Evolutionary conservation across 2,329 filamentous ascomycete species (phyloP), one percentile per base, ranked within the genome.

Genomic region (Emydomyces testavorans): DNA sequence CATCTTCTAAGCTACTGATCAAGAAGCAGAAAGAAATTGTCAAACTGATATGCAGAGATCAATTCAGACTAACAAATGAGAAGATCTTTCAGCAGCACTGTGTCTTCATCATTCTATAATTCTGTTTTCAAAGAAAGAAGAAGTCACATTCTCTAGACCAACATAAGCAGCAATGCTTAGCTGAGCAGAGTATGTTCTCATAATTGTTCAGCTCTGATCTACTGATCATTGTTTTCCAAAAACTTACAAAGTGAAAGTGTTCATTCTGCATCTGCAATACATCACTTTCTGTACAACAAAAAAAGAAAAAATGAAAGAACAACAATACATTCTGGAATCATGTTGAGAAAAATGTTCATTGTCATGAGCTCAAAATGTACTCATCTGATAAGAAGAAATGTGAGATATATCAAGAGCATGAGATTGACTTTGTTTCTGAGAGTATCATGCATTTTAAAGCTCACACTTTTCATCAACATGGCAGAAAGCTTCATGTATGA

Each of bases 281-380:
- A n/a, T 10, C 40, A 1, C 36, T 55, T 18, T 45, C 51, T 36
- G 42, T 4, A 6, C 6, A 11, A 35, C n/a, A 49, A 20, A 35
- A 43, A n/a, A n/a, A 24, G 46, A 55, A 53, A 37, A 31, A 32
- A n/a, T 52, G 53, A 45, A 40, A 32, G 35, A 50, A 52, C 26
- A 46, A 4, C n/a, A 55, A 56, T 38, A 56, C 50, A 24, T 42
- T 55, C 2, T 56, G 46, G 53, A 43, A 55, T 46, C 46, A 56
- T 44, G 34, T 56, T 7, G 53, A 56, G 38, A 21, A 35, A 2
- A 55, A 46, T 4, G 35, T 54, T 16, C 49, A 56, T 18, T 6
- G 34, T 13, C 15, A 32, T 16, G 50, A 55, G 37, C 53, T 55
- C 21, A 36, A 52, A 15, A 51, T 32, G 29, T 56, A 48, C 29